A percentile compares a stretch with the other conserved stretches of the same genome.
phyloP scores from a whole-genome alignment of 2,329 filamentous ascomycete species.

The Zymoseptoria crescenta region DNA sequence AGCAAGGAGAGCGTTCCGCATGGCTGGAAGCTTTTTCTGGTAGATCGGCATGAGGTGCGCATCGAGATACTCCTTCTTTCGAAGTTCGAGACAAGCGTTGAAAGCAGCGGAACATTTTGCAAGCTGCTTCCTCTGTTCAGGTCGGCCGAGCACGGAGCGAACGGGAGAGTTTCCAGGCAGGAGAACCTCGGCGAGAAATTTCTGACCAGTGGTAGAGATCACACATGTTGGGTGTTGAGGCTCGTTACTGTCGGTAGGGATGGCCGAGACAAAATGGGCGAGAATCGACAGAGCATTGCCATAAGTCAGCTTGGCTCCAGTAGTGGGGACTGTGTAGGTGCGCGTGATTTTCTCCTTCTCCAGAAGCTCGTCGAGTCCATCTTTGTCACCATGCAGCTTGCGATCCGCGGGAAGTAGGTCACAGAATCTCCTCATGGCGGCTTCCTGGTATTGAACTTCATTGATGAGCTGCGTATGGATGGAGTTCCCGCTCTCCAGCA shows the following conservation, averaged over 20 bases:
- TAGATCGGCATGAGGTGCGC: constrained; percentile 66
- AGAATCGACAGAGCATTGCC: constrained; percentile 64
- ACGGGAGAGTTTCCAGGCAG: constrained; percentile 70
- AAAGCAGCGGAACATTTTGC: constrained; percentile 89
- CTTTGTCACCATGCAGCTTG: constrained; percentile 53
- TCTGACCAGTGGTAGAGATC: constrained; percentile 47
- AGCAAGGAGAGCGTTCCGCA: constrained; percentile 81
- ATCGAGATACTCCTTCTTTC: constrained; percentile 60
- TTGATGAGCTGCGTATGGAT: constrained; percentile 50
- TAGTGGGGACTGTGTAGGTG: constrained; percentile 53
- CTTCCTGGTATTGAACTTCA: constrained; percentile 53
- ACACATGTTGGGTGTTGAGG: constrained; percentile 52
- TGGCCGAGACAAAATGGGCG: constrained; percentile 62
- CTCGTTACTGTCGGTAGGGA: constrained; percentile 49
- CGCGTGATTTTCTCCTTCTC: constrained; percentile 42
- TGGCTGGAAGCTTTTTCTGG: constrained; percentile 61
- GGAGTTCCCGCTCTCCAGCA: constrained; percentile 66
- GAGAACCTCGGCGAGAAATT: constrained; percentile 69
- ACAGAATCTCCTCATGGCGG: constrained; percentile 67
- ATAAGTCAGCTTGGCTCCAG: constrained; percentile 73
- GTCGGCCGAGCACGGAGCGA: constrained; percentile 54
- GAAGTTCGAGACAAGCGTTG: constrained; percentile 65
- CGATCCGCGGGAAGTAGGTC: constrained; percentile 65
- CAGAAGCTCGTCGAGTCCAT: constrained; percentile 50
- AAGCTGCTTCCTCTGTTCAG: constrained; percentile 60